These are phyloP conservation scores for Backusella tuberculispora DNA, from an alignment of 192 early-diverging fungal species.

Conservation along the genomic window DNA sequence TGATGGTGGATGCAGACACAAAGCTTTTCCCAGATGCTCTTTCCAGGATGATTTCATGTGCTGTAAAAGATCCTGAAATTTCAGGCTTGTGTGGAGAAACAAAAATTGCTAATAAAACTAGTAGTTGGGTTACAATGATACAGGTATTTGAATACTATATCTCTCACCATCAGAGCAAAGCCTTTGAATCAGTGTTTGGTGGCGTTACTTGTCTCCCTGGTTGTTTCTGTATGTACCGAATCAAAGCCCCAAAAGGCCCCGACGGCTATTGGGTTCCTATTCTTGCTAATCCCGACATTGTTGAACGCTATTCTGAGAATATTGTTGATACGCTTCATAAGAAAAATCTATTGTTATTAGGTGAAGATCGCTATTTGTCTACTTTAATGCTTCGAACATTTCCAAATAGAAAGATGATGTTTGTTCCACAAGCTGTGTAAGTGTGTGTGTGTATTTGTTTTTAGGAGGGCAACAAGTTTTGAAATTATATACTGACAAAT, in stretches of 20 bases:
- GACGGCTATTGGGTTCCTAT: constrained; percentile 80
- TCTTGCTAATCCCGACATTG: constrained; percentile 81
- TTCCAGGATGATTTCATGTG: constrained; percentile 66
- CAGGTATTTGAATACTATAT: constrained; percentile 91
- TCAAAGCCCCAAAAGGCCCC: constrained; percentile 82
- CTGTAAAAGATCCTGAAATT: constrained; percentile 72
- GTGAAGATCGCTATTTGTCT: constrained; percentile 77
- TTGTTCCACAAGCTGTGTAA: constrained; percentile 67
- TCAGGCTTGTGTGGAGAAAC: constrained; percentile 83
- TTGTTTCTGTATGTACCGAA: constrained; percentile 88
- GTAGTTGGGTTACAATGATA: constrained; percentile 79
- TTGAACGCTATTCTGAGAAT: constrained; percentile 85
- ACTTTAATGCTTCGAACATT: constrained; percentile 78
- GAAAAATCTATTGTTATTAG: constrained; percentile 75
- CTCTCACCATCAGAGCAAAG: constrained; percentile 80
- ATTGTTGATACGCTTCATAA: constrained; percentile 79
- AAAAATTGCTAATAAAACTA: constrained; percentile 82
- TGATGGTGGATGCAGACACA: constrained; percentile 89
- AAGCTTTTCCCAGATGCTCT: constrained; percentile 76
- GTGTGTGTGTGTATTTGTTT: constrained; percentile 66
- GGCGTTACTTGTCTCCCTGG: constrained; percentile 84
- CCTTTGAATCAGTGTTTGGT: constrained; percentile 85
- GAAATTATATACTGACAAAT: constrained; percentile 58
- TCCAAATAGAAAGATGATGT: constrained; percentile 73
- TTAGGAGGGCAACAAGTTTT: constrained; percentile 75